Conservation (phyloP, 805 yeast genomes). For the Wickerhamiella kurtzmanii region DNA sequence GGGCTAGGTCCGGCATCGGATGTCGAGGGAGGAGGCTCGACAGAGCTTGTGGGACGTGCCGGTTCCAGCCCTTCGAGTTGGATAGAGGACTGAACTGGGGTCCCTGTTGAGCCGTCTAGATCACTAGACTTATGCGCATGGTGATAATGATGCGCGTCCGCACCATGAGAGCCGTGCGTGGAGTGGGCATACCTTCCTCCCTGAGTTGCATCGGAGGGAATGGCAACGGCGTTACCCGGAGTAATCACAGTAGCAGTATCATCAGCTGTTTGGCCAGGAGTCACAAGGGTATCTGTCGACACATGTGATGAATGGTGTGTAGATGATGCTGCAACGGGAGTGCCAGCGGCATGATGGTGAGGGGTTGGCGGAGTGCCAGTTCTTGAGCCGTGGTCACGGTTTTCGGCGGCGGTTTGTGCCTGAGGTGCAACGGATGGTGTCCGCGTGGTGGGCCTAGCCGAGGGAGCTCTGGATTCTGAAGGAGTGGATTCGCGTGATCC, state of each 20-base stretch:
- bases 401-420: no score
- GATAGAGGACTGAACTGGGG: not conserved
- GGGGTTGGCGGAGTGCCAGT: no score
- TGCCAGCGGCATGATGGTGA: no score
- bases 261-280: not conserved
- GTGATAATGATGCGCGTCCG: not conserved
- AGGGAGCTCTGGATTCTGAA: not conserved
- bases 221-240: not conserved
- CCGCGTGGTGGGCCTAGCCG: conserved; percentile 1
- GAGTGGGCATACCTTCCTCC: no score
- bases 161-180: not conserved
- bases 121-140: not conserved
- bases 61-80: not conserved
- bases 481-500: not conserved
- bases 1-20: conserved; percentile 34
- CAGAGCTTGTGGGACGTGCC: not conserved
- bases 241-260: not conserved
- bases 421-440: conserved; percentile 3
- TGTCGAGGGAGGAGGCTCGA: not conserved
- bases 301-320: conserved; percentile 1
- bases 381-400: no score
- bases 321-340: no score
- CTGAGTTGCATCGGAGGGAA: not conserved
- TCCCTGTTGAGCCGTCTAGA: not conserved
- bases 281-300: conserved; percentile 2